phyloP scores from a whole-genome alignment of 1,139 yeast species.

The Kluyveromyces sp. region DNA sequence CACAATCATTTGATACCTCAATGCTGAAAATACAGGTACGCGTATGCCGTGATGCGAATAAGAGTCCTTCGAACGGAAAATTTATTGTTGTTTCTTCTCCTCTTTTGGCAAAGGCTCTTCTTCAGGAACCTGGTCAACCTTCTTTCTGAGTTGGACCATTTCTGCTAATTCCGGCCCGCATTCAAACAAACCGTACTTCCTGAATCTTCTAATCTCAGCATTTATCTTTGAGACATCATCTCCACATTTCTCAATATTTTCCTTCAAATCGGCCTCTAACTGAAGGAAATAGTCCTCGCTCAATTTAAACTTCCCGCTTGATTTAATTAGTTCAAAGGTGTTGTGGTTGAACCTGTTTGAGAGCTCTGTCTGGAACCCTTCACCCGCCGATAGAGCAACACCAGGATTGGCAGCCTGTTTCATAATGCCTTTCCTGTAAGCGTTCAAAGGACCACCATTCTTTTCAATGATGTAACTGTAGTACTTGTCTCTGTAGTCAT shows the following conservation, averaged over 20 bases:
- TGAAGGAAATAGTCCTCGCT: conserved; percentile 49
- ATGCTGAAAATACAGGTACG: neutral
- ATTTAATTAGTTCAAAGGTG: conserved; percentile 32
- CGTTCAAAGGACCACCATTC: conserved; percentile 72
- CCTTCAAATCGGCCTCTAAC: conserved; percentile 42
- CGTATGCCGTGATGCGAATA: too few species aligned
- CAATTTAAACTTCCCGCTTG: conserved; percentile 39
- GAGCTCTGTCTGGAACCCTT: conserved; percentile 71
- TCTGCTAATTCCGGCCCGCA: conserved; percentile 40
- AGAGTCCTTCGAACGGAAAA: too few species aligned
- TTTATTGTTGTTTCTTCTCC: conserved; percentile 10
- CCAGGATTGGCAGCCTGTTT: conserved; percentile 56
- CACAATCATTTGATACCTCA: neutral
- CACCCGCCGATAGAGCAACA: conserved; percentile 58
- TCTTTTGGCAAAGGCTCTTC: conserved; percentile 3
- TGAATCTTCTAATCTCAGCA: conserved; percentile 37
- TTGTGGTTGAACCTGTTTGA: conserved; percentile 25
- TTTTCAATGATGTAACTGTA: conserved; percentile 58
- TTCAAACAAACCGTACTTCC: conserved; percentile 56
- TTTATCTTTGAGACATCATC: conserved; percentile 31
- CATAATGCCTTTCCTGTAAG: conserved; percentile 68
- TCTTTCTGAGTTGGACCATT: conserved; percentile 31
- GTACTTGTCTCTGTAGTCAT: conserved; percentile 66
- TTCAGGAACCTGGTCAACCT: conserved; percentile 11
- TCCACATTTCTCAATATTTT: conserved; percentile 21